Evolutionary conservation across 2,329 filamentous ascomycete species (phyloP).

Genomic region (Sphaerulina populicola): DNA sequence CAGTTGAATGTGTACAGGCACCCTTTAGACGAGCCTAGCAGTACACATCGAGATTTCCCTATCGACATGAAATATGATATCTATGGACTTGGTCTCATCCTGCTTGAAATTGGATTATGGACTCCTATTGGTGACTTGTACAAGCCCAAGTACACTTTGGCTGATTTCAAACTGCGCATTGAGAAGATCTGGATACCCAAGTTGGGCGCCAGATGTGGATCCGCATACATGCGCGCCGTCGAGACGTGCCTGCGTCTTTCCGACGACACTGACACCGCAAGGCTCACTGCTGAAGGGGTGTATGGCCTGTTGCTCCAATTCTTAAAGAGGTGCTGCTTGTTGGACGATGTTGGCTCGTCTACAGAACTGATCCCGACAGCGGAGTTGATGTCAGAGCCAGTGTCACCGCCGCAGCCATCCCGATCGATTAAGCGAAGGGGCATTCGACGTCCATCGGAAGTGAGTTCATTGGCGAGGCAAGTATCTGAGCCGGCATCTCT

Average conservation of each 20-base stretch:
- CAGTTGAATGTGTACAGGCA: constrained; percentile 57
- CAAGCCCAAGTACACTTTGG: constrained; percentile 52
- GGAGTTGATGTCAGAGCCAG: constrained; percentile 18
- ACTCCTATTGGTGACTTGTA: constrained; percentile 53
- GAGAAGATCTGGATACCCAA: constrained; percentile 57
- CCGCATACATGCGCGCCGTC: constrained; percentile 66
- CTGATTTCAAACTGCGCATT: constrained; percentile 56
- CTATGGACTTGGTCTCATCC: constrained; percentile 63
- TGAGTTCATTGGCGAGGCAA: constrained; percentile 18
- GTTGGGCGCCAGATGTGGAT: constrained; percentile 61
- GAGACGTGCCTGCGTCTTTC: constrained; percentile 64
- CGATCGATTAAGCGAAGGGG: constrained; percentile 5
- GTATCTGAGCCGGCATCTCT: constrained; percentile 16
- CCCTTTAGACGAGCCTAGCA: constrained; percentile 42
- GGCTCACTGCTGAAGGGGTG: constrained; percentile 24
- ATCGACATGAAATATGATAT: constrained; percentile 50
- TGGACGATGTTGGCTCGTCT: constrained; percentile 28
- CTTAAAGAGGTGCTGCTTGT: constrained; percentile 32
- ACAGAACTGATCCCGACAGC: constrained; percentile 23
- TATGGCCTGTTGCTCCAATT: constrained; percentile 29
- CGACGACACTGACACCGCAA: constrained; percentile 37
- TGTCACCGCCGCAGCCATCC: constrained; percentile 10
- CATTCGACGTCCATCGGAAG: constrained; percentile 12
- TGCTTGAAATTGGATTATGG: constrained; percentile 71
- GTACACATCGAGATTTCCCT: constrained; percentile 41